Evolutionary conservation across 257 asterid genomes (phyloP), one percentile per base, ranked within the genome.

Genomic region (Scutellaria barbata): DNA sequence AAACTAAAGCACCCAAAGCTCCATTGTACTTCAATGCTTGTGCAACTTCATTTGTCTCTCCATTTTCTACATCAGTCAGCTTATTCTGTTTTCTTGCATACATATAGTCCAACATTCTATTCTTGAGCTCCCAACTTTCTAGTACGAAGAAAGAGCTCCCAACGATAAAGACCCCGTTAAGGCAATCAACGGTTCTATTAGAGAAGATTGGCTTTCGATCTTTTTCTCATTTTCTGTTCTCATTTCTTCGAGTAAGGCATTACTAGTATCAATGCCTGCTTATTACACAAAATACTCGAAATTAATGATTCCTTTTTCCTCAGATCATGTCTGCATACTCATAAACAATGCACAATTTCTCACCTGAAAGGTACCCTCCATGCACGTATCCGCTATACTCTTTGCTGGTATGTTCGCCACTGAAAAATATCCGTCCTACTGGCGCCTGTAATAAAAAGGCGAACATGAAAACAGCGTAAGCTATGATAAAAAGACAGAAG

Each of bases 291-390:
- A 22, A 66, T 41, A 14, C 45, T 9, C 16, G 6, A 12, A 60
- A 11, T 30, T 30, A 30, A 30, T 30, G 35, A 30, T 20, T 20
- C 5, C 43, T 0, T 43, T 47, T 35, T n/a, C 45, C 20, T 6
- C 48, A 10, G 6, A 60, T 14, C 47, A 42, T 7, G 11, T 42
- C 47, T 7, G 47, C 12, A 8, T 7, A 42, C 47, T 7, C 47
- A 42, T 6, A 20, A 8, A 50, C 17, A 25, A 40, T 1, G 30
- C 18, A 5, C 53, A 3, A 58, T 45, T 55, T 68, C 73, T 69
- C 40, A 90, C 98, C 98, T 77, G 98, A 87, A 68, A 93, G 89
- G 80, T 93, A 90, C 50, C 90, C 97, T 74, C 97, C 98, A 39
- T 93, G 98, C 68, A 93, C 98, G 17, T 87, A 93, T 76, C 96